Base-by-base conservation (phyloP, 805 yeast species). In the Teunomyces lycoperdinae region DNA sequence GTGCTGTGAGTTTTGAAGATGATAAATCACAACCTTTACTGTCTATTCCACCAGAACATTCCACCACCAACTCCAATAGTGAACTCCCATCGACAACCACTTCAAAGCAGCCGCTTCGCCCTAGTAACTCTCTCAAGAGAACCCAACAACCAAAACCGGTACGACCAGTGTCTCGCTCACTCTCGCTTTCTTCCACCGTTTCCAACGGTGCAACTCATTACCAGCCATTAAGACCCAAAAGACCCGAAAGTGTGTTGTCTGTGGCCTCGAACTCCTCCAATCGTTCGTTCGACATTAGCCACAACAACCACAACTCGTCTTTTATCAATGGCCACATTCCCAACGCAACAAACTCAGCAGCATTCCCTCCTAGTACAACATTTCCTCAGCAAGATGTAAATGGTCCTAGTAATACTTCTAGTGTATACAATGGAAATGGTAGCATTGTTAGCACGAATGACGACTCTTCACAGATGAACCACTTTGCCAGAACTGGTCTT, bases 231-330 rank as follows among this genome's bases (percentile, higher is more conserved):
- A 60, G 71, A 17, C 71, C 71, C 2, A 55, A 61, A 35, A 47
- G 77, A 28, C 75, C 77, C 3, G 74, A 71, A 50, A 68, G 74
- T 47, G 74, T 67, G 16, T 50, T 71, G 46, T 71, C 76, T 6
- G 55, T 70, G 4, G 60, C 73, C 6, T 71, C 75, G 1, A 68
- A 65, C 44, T 65, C 73, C 6, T 70, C 75, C 36, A 60, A 54
- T 42, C 42, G 52, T 9, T 52, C 55, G 14, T 34, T 44, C 9
- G 56, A 53, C 32, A 33, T 38, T 13, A 47, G 29, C 26, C 50
- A 47, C 29, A 41, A 30, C 17, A 42, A 43, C 36, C 47, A 51
- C 38, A 49, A 47, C 36, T 44, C 51, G 9, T 35, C 54, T 11
- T 39, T 46, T 13, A 45, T 46, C 28, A 39, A 38, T 28, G 56